phyloP scores from a whole-genome alignment of 2,329 filamentous ascomycete species.

The Elsinoe ampelina region DNA sequence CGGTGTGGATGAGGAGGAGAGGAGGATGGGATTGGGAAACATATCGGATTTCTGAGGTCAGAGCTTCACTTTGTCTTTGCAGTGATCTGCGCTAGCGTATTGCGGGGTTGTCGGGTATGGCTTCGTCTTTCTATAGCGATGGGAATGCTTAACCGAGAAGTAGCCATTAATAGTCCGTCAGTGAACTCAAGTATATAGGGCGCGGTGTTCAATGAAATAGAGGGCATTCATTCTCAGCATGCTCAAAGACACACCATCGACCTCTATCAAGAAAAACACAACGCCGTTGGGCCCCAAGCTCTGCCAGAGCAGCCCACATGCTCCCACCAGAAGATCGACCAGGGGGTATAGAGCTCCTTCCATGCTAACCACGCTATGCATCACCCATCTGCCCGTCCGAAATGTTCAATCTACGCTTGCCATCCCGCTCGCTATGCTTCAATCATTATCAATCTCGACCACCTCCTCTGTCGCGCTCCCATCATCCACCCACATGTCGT shows the following conservation, averaged over 20 bases:
- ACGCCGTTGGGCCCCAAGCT: background rate
- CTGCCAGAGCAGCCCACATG: background rate
- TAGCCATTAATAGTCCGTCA: background rate
- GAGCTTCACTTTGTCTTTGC: background rate
- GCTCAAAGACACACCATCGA: too few species aligned
- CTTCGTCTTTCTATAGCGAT: background rate
- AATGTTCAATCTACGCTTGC: background rate
- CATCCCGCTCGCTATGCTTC: too few species aligned
- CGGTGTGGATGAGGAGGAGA: background rate
- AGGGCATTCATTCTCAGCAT: too few species aligned
- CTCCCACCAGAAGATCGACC: background rate
- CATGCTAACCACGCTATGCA: conserved; percentile 9
- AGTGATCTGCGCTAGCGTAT: conserved; percentile 6
- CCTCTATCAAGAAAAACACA: background rate
- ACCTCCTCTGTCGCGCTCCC: background rate
- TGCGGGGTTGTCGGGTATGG: conserved; percentile 6
- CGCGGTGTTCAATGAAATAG: too few species aligned
- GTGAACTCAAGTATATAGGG: too few species aligned
- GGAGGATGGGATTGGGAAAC: background rate
- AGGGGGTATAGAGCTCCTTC: conserved; percentile 9
- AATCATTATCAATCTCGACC: background rate
- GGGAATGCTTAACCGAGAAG: background rate
- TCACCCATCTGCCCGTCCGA: background rate
- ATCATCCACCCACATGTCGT: background rate
- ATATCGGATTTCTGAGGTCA: background rate